phyloP scores from a whole-genome alignment of 2,329 filamentous ascomycete genomes.

The Monosporascus sp. region DNA sequence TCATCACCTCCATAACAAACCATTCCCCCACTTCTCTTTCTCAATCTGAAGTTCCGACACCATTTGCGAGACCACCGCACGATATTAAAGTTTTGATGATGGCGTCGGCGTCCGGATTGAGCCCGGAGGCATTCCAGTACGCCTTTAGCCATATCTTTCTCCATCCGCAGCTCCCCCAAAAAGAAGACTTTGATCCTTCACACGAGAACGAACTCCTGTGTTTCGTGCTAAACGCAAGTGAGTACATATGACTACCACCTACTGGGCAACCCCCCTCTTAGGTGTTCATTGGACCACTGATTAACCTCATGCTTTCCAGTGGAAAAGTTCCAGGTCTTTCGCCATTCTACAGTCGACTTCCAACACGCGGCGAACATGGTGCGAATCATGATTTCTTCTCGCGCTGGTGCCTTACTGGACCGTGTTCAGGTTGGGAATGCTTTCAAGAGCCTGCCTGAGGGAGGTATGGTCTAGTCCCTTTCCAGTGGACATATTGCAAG shows the following conservation, averaged over 20 bases:
- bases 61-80: not conserved
- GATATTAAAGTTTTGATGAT: not conserved
- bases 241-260: not conserved
- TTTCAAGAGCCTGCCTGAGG: not conserved
- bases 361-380: not conserved
- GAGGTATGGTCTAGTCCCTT: not conserved
- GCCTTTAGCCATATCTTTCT: constrained; percentile 1
- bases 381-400: not conserved
- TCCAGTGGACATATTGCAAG: not conserved
- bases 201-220: not conserved
- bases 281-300: not conserved
- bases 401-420: not conserved
- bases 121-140: not conserved
- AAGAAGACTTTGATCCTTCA: not conserved
- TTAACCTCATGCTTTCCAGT: not conserved
- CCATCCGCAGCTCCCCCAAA: not conserved
- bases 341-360: not conserved
- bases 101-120: not conserved
- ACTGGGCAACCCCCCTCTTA: not conserved
- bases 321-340: not conserved
- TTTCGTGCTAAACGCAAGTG: not conserved
- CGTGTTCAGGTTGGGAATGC: not conserved
- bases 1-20: too few species aligned
- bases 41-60: too few species aligned
- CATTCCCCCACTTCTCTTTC: too few species aligned